These are phyloP conservation scores for Trichocomaceae sp. DNA, from an alignment of 2,329 filamentous ascomycete species.

Conservation along the genomic window DNA sequence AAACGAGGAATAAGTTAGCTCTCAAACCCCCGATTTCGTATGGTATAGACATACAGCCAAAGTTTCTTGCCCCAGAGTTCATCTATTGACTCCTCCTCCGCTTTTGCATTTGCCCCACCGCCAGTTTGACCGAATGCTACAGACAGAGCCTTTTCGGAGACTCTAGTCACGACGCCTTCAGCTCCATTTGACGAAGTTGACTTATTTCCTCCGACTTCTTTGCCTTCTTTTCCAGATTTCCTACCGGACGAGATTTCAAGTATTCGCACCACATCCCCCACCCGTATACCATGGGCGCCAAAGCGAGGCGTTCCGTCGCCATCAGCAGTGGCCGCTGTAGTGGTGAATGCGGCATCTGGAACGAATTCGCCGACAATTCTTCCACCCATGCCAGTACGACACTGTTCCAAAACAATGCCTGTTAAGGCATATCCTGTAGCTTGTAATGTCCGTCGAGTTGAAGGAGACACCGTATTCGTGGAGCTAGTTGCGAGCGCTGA, in stretches of 20 bases:
- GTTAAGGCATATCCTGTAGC: slow-evolving; percentile 36
- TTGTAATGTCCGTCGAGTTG: slow-evolving; percentile 39
- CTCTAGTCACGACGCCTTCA: slow-evolving; percentile 43
- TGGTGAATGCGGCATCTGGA: slow-evolving; percentile 60
- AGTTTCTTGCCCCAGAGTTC: slow-evolving; percentile 52
- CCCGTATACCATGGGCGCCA: slow-evolving; percentile 42
- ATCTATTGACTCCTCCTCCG: slow-evolving; percentile 39
- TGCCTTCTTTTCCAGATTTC: slow-evolving; percentile 24
- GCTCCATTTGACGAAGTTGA: slow-evolving; percentile 23
- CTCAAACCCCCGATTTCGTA: not conserved
- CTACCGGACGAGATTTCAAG: slow-evolving; percentile 30
- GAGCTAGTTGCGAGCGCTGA: slow-evolving; percentile 37
- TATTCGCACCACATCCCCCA: slow-evolving; percentile 44
- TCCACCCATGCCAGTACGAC: slow-evolving; percentile 86
- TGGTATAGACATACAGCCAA: slow-evolving; percentile 51
- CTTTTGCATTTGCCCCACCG: slow-evolving; percentile 27
- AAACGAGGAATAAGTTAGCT: not conserved
- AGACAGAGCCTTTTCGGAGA: slow-evolving; percentile 38
- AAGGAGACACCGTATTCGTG: slow-evolving; percentile 34
- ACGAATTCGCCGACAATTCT: slow-evolving; percentile 77
- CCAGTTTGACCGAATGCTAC: slow-evolving; percentile 40
- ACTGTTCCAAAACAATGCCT: slow-evolving; percentile 60
- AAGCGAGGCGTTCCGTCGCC: slow-evolving; percentile 36
- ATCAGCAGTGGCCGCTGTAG: slow-evolving; percentile 24
- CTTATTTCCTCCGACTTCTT: slow-evolving; percentile 25